Evolutionary conservation across 441 rosid species (phyloP).

Genomic region (Syzygium malaccense): DNA sequence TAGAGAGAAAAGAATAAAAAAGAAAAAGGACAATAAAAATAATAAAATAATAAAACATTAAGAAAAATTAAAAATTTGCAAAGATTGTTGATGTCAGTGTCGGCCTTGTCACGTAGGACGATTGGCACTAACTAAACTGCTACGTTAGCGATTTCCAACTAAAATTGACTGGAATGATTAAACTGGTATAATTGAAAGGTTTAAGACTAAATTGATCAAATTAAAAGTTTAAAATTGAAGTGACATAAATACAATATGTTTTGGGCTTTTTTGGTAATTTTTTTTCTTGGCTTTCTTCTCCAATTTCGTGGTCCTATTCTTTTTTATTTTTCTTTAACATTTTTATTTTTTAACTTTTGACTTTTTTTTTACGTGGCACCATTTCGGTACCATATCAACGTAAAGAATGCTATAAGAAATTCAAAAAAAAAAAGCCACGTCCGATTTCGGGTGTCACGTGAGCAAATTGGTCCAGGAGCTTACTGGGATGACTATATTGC

Average conservation of each 20-base stretch:
- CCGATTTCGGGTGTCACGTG: background rate
- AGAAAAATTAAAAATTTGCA: too few species aligned
- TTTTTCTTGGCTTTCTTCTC: background rate
- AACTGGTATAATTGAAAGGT: background rate
- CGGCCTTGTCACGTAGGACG: rapidly evolving
- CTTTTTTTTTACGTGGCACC: background rate
- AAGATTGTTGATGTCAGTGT: background rate
- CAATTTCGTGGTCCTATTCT: background rate
- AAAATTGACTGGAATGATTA: background rate
- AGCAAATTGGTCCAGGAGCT: background rate
- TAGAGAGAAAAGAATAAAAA: too few species aligned
- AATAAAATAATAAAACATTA: too few species aligned
- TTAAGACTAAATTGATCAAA: background rate
- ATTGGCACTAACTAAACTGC: rapidly evolving
- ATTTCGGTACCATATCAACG: too few species aligned
- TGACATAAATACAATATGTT: background rate
- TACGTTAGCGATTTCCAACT: rapidly evolving
- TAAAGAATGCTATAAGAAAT: background rate
- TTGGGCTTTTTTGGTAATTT: too few species aligned
- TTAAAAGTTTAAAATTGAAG: background rate
- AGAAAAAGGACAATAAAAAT: too few species aligned
- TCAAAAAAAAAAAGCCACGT: background rate
- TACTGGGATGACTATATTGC: background rate
- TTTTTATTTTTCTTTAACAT: too few species aligned
- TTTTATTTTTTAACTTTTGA: too few species aligned